A percentile compares a stretch with the other conserved stretches of the same genome.
Evolutionary conservation across 2,329 filamentous ascomycete genomes (phyloP).

Genomic region (Verruconis gallopava): DNA sequence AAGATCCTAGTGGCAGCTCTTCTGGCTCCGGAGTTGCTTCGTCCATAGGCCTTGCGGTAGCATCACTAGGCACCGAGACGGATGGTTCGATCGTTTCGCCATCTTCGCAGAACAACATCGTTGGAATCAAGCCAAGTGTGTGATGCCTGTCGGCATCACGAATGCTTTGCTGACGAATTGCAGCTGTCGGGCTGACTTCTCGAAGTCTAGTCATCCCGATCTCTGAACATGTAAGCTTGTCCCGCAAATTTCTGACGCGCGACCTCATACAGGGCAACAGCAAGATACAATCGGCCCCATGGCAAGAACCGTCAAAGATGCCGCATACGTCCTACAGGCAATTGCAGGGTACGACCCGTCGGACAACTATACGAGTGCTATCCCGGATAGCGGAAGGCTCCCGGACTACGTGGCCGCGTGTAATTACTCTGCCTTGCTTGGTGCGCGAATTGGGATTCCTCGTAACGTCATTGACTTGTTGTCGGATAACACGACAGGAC

Average conservation of each 20-base stretch:
- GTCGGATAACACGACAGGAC: conserved; percentile 20
- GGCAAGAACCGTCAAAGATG: conserved; percentile 45
- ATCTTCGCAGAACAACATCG: conserved; percentile 42
- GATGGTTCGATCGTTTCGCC: conserved; percentile 51
- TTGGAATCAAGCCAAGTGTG: conserved; percentile 47
- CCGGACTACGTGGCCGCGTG: conserved; percentile 52
- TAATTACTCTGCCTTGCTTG: conserved; percentile 37
- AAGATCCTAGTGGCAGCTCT: conserved; percentile 50
- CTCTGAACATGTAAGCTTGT: not conserved
- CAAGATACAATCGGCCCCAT: conserved; percentile 46
- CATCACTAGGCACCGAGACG: conserved; percentile 50
- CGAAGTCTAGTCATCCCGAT: conserved; percentile 48
- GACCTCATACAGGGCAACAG: conserved; percentile 39
- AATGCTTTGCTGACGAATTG: conserved; percentile 32
- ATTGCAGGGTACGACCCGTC: conserved; percentile 42
- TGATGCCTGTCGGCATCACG: no score
- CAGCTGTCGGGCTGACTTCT: conserved; percentile 45
- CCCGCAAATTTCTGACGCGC: not conserved
- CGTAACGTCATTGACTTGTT: conserved; percentile 39
- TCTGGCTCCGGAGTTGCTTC: conserved; percentile 42
- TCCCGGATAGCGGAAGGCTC: conserved; percentile 36
- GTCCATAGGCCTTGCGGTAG: conserved; percentile 46
- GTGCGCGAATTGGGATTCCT: conserved; percentile 51
- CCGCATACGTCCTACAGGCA: conserved; percentile 42
- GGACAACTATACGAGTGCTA: conserved; percentile 47